phyloP scores from a whole-genome alignment of 2,329 filamentous ascomycete genomes.

The Cercospora berteroae region DNA sequence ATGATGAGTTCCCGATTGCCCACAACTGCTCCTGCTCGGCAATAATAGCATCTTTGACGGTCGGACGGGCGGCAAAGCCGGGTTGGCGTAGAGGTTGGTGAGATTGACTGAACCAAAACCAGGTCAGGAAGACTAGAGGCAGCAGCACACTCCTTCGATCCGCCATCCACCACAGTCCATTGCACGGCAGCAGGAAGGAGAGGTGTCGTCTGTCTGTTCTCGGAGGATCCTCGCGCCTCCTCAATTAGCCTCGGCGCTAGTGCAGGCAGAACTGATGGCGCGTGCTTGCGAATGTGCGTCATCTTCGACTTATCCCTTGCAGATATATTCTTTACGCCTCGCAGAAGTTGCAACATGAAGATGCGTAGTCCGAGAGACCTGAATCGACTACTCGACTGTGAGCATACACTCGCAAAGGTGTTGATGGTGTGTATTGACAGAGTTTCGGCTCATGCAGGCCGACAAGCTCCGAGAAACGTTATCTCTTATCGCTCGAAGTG shows the following conservation, averaged over 20 bases:
- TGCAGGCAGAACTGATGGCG: background rate
- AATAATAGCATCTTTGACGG: constrained; percentile 50
- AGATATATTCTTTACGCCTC: background rate
- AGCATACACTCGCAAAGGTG: background rate
- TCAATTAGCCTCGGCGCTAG: background rate
- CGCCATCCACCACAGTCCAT: constrained; percentile 37
- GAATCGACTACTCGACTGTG: background rate
- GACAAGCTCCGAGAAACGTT: background rate
- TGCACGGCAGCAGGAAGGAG: constrained; percentile 5
- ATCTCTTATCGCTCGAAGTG: background rate
- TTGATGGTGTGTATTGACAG: background rate
- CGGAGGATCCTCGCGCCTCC: constrained; percentile 1
- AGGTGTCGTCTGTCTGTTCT: constrained; percentile 2
- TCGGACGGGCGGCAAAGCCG: constrained; percentile 42
- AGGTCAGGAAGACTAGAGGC: constrained; percentile 52
- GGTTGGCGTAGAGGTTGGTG: constrained; percentile 35
- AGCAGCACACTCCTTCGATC: constrained; percentile 48
- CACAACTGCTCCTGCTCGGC: constrained; percentile 53
- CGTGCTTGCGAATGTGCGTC: background rate
- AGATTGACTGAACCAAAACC: constrained; percentile 54
- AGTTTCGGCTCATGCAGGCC: background rate
- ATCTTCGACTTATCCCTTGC: background rate
- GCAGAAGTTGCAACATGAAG: background rate
- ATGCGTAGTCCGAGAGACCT: background rate
- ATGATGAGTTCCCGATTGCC: constrained; percentile 51